Base-by-base conservation (phyloP, 192 early-diverging fungal species). In the Pilaira anomala region DNA sequence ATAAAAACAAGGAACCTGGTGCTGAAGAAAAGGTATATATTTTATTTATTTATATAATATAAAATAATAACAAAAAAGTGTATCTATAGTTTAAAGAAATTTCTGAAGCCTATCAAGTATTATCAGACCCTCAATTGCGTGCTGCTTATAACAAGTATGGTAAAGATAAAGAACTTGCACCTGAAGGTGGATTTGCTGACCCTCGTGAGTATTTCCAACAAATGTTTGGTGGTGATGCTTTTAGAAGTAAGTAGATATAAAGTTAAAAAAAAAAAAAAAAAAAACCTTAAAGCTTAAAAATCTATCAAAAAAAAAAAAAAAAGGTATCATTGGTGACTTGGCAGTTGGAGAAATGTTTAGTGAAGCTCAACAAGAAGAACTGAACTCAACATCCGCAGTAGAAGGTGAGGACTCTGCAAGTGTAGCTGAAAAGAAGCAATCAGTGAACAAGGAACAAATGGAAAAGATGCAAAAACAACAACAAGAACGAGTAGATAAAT, bases 171-270 rank as follows among this genome's bases (percentile, higher is more conserved):
- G 75, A 80, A 46, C 63, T 77, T 16, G 66, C 65, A 3, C 74
- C 82, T n/a, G 79, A 75, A 14, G 67, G 68, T 46, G 77, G 79
- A 2, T 72, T 77, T 19, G 72, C 86, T 24, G 91, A 96, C 63
- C 89, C 92, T 18, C 76, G 83, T 39, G 87, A 86, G 67, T 93
- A 93, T 77, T 94, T 96, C 71, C 84, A 79, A 64, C 85, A 91
- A 79, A 84, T 88, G 67, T 96, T 96, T 83, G 93, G 93, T 58
- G 92, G 92, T 28, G 92, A 93, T 76, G 84, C 85, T 42, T 96
- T 76, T 40, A 46, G 60, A 61, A 45, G 73, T 75, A 69, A 13
- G 55, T 29, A 52, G n/a, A 28, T 46, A 3, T 8, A 21, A 30
- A n/a, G n/a, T 54, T 9, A 30, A 33, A 33, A 30, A 26, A 24